phyloP scores from a whole-genome alignment of 1,139 yeast species.

The Hemisphaericaspora xylofermentans region DNA sequence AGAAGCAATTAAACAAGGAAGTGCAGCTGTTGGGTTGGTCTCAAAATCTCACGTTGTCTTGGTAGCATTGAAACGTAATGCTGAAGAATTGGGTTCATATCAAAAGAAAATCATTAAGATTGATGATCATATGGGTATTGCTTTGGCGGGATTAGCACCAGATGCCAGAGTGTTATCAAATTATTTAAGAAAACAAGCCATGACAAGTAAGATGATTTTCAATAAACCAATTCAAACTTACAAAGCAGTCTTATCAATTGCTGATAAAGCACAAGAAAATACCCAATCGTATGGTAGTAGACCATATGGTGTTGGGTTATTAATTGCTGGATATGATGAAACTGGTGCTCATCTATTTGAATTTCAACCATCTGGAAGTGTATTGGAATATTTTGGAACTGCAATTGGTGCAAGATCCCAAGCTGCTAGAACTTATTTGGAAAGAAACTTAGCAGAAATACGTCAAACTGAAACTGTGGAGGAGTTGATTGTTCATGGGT shows the following conservation, averaged over 20 bases:
- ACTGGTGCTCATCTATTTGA: slow-evolving; percentile 93
- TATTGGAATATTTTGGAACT: slow-evolving; percentile 85
- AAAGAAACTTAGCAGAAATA: slow-evolving; percentile 74
- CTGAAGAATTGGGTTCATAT: slow-evolving; percentile 95
- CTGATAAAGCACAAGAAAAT: slow-evolving; percentile 95
- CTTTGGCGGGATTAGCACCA: slow-evolving; percentile 96
- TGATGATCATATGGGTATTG: slow-evolving; percentile 92
- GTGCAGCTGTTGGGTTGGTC: slow-evolving; percentile 92
- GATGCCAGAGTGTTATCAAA: slow-evolving; percentile 94
- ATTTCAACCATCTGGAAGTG: slow-evolving; percentile 95
- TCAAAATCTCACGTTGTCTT: slow-evolving; percentile 85
- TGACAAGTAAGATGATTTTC: slow-evolving; percentile 81
- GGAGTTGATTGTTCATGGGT: slow-evolving; percentile 80
- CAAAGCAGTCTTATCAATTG: slow-evolving; percentile 81
- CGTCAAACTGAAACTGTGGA: slow-evolving; percentile 60
- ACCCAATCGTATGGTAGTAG: slow-evolving; percentile 95
- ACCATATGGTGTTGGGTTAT: slow-evolving; percentile 95
- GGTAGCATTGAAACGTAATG: slow-evolving; percentile 92
- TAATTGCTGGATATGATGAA: slow-evolving; percentile 90
- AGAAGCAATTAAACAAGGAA: slow-evolving; percentile 97
- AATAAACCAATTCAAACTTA: slow-evolving; percentile 85
- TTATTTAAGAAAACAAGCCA: slow-evolving; percentile 86
- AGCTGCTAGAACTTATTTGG: slow-evolving; percentile 95
- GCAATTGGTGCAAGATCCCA: slow-evolving; percentile 99
- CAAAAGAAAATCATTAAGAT: slow-evolving; percentile 90